These are phyloP conservation scores for Chlamydomonas applanata DNA, from an alignment of 139 green algal species.

Conservation along the genomic window DNA sequence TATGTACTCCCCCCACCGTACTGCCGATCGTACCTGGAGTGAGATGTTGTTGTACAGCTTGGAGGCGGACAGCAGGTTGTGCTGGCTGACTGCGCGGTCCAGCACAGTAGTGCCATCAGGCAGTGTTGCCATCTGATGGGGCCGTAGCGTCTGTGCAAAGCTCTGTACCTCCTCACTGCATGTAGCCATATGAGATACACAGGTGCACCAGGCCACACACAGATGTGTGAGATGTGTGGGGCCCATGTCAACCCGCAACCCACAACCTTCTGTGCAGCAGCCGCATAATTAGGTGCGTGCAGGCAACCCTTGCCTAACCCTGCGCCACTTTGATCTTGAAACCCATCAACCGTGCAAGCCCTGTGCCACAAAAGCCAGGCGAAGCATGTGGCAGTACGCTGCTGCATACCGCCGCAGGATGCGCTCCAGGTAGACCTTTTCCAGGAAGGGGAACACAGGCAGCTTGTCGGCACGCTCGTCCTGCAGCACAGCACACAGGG, in stretches of 20 bases:
- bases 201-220: no score
- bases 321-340: no score
- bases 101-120: slow-evolving; percentile 85
- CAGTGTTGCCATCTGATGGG: slow-evolving; percentile 82
- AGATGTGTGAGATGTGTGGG: no score
- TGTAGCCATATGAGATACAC: no score
- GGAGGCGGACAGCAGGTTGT: slow-evolving; percentile 86
- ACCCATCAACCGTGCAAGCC: no score
- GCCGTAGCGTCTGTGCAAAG: slow-evolving; percentile 76
- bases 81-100: slow-evolving; percentile 85
- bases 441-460: slow-evolving; percentile 79
- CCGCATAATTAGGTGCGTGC: no score
- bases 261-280: no score
- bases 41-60: slow-evolving; percentile 95
- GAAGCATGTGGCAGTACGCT: neutral
- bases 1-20: neutral
- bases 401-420: slow-evolving; percentile 80
- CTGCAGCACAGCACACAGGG: slow-evolving; percentile 18
- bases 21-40: slow-evolving; percentile 34
- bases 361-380: neutral
- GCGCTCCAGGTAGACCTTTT: slow-evolving; percentile 96
- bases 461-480: slow-evolving; percentile 85
- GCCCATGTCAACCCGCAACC: no score
- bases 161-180: slow-evolving; percentile 74
- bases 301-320: no score